Evolutionary conservation across 208 protist genomes (phyloP), one percentile per base, ranked within the genome.

Genomic region (Trypanosoma vivax): DNA sequence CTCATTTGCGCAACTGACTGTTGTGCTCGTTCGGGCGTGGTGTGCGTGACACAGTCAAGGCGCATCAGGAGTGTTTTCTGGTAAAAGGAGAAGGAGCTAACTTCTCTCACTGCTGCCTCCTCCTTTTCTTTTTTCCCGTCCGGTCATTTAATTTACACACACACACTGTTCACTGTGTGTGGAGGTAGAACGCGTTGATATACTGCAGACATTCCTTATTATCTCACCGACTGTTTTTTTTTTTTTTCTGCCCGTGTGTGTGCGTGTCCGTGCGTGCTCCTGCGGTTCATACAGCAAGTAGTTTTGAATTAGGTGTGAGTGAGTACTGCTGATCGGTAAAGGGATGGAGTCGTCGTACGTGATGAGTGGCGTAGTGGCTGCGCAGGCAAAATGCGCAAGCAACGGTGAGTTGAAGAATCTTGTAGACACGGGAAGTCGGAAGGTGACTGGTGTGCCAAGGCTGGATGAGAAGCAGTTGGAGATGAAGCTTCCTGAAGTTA

Each of bases 391-490:
- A 43, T 43, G 39, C 39, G 18, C 2, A 21, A 28, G 31, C 16
- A 14, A 2, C 18, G 7, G 9, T 18, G 60, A 66, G 10, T 14
- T 51, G 10, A 34, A 18, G 10, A 4, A 10, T 21, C 19, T 5
- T 18, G 31, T 42, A 21, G 6, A 19, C 2, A 27, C 18, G 5
- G 23, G 33, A 11, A 34, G 7, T 19, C 60, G 60, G 11, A 66
- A 59, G 35, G 14, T 16, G 29, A 59, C 69, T 9, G 47, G 29
- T 2, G 58, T 66, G 19, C 49, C 51, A 0, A 66, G 65, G 27
- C 65, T 50, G 40, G 50, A 73, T 27, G 76, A 83, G 24, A 71
- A 66, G 25, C 48, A 69, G 40, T 39, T 68, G 45, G 50, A 67
- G 63, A 48, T 70, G 64, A 57, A 56, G 40, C 9, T 52, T 54